These are phyloP conservation scores for Cyanodermella asteris DNA, from an alignment of 2,329 filamentous ascomycete genomes.

Conservation along the genomic window DNA sequence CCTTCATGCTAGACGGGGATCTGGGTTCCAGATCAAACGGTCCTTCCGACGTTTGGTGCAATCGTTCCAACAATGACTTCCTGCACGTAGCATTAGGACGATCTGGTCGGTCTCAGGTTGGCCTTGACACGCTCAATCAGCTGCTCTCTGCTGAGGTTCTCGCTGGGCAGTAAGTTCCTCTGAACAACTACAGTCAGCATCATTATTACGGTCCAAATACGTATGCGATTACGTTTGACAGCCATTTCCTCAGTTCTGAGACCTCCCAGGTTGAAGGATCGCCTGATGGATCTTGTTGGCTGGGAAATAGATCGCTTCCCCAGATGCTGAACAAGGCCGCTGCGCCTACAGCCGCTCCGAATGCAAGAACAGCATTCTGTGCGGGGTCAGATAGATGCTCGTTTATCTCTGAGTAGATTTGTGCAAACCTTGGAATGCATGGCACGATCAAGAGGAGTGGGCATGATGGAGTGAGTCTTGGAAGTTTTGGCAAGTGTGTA, in stretches of 20 bases:
- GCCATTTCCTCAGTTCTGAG: slow-evolving; percentile 61
- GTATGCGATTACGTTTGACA: slow-evolving; percentile 42
- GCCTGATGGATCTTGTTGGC: slow-evolving; percentile 55
- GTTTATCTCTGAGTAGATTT: not conserved
- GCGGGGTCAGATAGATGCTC: slow-evolving; percentile 1
- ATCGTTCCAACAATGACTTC: not conserved
- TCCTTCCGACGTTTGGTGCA: not conserved
- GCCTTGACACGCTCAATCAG: slow-evolving; percentile 47
- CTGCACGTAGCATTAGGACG: slow-evolving; percentile 5
- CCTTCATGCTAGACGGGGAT: too few species aligned
- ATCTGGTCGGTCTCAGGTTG: slow-evolving; percentile 33
- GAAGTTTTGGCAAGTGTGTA: too few species aligned
- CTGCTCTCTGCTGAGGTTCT: slow-evolving; percentile 37
- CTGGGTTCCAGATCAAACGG: too few species aligned
- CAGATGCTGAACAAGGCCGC: slow-evolving; percentile 69
- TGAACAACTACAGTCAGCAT: slow-evolving; percentile 13
- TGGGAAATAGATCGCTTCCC: slow-evolving; percentile 66
- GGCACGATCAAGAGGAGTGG: slow-evolving; percentile 45
- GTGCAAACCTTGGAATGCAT: slow-evolving; percentile 44
- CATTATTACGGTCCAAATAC: not conserved
- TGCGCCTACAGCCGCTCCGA: slow-evolving; percentile 60
- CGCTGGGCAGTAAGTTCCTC: slow-evolving; percentile 41
- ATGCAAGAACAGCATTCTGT: slow-evolving; percentile 52
- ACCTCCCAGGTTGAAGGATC: slow-evolving; percentile 53
- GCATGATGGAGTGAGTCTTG: too few species aligned